phyloP scores from a whole-genome alignment of 768 basidiomycete species.

The Suillus subalutaceus region DNA sequence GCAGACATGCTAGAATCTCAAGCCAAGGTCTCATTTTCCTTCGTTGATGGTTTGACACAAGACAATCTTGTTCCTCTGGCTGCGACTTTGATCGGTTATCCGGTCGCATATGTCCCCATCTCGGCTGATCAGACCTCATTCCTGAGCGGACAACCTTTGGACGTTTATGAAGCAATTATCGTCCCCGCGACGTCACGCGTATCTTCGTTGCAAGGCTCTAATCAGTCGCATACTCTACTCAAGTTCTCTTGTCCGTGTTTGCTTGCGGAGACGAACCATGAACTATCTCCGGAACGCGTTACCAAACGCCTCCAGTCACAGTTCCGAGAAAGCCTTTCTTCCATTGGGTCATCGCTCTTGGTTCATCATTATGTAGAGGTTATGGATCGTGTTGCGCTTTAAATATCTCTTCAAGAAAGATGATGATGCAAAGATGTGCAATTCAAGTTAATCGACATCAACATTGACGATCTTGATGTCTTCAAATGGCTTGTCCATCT shows the following conservation, averaged over 20 bases:
- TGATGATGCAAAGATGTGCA: conserved; percentile 1
- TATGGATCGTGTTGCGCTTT: conserved; percentile 52
- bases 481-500: conserved; percentile 87
- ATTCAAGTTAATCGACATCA: conserved; percentile 58
- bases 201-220: conserved; percentile 4
- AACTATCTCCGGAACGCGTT: conserved; percentile 27
- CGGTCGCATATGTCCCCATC: conserved; percentile 56
- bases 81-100: conserved; percentile 63
- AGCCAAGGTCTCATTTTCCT: conserved; percentile 26
- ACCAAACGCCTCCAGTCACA: conserved; percentile 33
- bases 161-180: conserved; percentile 47
- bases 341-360: conserved; percentile 21
- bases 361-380: conserved; percentile 40
- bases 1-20: conserved; percentile 12
- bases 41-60: conserved; percentile 31
- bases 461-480: conserved; percentile 91
- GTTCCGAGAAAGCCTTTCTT: conserved; percentile 37
- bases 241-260: conserved; percentile 60
- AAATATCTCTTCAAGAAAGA: conserved; percentile 18
- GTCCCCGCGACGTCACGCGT: conserved; percentile 3
- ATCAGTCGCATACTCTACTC: conserved; percentile 41
- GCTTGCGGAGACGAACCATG: conserved; percentile 17
- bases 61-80: conserved; percentile 52
- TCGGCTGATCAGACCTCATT: conserved; percentile 39
- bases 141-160: conserved; percentile 49